Evolutionary conservation across 2,329 filamentous ascomycete genomes (phyloP).

Genomic region (Hypoxylon sp.): DNA sequence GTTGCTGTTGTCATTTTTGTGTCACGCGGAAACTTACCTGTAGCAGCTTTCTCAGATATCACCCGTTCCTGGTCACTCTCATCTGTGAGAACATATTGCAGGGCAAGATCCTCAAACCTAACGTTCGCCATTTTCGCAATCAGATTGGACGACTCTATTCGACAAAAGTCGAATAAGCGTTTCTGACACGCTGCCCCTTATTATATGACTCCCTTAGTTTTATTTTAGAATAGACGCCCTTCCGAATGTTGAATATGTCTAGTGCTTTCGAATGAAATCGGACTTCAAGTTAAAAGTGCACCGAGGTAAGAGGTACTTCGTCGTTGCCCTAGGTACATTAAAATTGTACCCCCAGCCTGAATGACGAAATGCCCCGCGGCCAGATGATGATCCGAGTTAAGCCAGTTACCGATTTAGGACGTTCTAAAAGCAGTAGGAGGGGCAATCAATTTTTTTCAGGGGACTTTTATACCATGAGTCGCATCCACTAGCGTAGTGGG

Average conservation of each 20-base stretch:
- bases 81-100: slow-evolving; percentile 69
- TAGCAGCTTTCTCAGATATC: slow-evolving; percentile 63
- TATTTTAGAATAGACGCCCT: neutral
- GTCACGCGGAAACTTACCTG: slow-evolving; percentile 50
- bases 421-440: slow-evolving; percentile 53
- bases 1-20: slow-evolving; percentile 36
- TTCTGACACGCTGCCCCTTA: neutral
- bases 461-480: slow-evolving; percentile 26
- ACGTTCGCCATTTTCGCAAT: slow-evolving; percentile 61
- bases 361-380: slow-evolving; percentile 50
- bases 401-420: slow-evolving; percentile 31
- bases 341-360: slow-evolving; percentile 33
- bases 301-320: neutral
- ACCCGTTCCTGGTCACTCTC: slow-evolving; percentile 59
- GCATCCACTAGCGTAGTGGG: slow-evolving; percentile 33
- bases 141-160: slow-evolving; percentile 23
- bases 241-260: neutral
- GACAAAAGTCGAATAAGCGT: slow-evolving; percentile 21
- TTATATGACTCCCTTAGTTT: neutral
- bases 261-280: slow-evolving; percentile 5
- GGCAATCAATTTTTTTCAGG: slow-evolving; percentile 48
- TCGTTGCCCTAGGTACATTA: slow-evolving; percentile 3
- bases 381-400: slow-evolving; percentile 34
- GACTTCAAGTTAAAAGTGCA: neutral
- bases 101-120: slow-evolving; percentile 64